A percentile compares a stretch with the other conserved stretches of the same genome.
Evolutionary conservation across 176 grass and related monocot genomes (phyloP).

Genomic region (Miscanthus lutarioriparius): DNA sequence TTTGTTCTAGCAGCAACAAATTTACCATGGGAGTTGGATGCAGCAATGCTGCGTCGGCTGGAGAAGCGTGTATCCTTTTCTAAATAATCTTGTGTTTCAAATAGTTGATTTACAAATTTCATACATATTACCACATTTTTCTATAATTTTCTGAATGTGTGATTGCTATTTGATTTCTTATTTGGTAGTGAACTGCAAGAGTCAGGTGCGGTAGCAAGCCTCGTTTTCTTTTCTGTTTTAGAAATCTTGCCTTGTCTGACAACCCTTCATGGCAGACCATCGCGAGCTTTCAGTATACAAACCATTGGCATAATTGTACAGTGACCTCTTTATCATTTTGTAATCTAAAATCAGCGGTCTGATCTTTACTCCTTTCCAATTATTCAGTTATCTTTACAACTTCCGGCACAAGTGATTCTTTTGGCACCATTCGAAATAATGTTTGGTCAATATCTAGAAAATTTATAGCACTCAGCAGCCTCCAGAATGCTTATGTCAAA

Average conservation of each 20-base stretch:
- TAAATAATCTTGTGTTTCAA: neutral
- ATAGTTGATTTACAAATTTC: neutral
- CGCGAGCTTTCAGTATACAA: neutral
- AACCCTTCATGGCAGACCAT: neutral
- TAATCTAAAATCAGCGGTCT: neutral
- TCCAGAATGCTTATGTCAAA: neutral
- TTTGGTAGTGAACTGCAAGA: neutral
- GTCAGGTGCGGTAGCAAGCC: neutral
- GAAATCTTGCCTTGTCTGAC: neutral
- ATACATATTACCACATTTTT: neutral
- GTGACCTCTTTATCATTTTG: neutral
- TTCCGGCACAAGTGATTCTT: neutral
- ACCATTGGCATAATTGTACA: neutral
- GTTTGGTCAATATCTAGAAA: neutral
- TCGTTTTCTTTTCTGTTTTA: neutral
- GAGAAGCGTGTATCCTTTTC: slow-evolving; percentile 88
- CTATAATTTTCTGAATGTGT: neutral
- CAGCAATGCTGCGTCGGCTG: slow-evolving; percentile 83
- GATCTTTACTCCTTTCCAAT: neutral
- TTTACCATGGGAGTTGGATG: slow-evolving; percentile 94
- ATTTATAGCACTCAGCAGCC: neutral
- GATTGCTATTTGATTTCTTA: neutral
- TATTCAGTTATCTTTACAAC: neutral
- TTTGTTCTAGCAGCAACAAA: slow-evolving; percentile 96
- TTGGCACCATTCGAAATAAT: neutral